Evolutionary conservation across 768 basidiomycete species (phyloP).

Genomic region (Cystofilobasidium macerans): DNA sequence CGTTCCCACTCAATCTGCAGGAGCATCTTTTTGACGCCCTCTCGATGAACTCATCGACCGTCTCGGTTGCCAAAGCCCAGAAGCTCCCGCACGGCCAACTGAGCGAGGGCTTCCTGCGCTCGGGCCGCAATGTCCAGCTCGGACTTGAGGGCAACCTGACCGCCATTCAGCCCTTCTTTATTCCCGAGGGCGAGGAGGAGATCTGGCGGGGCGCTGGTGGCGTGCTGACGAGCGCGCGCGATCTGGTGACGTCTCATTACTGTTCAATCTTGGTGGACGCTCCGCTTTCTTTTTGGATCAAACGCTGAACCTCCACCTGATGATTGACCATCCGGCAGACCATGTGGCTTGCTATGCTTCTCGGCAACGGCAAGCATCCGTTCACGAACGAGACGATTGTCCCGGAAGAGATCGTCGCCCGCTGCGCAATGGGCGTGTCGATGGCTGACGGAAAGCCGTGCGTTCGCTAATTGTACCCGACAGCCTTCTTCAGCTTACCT

Average conservation of each 20-base stretch:
- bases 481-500: not conserved
- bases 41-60: slow-evolving; percentile 8
- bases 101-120: slow-evolving; percentile 1
- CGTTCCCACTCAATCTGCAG: too few species aligned
- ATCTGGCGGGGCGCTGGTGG: slow-evolving; percentile 16
- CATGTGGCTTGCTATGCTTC: slow-evolving; percentile 10
- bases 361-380: slow-evolving; percentile 13
- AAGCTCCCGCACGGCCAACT: not conserved
- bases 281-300: not conserved
- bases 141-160: not conserved
- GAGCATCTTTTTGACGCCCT: slow-evolving; percentile 7
- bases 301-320: not conserved
- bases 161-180: slow-evolving; percentile 7
- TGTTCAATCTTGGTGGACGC: too few species aligned
- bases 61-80: slow-evolving; percentile 5
- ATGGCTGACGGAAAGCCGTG: slow-evolving; percentile 4
- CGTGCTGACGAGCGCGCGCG: slow-evolving; percentile 1
- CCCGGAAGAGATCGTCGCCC: not conserved
- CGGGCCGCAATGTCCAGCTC: not conserved
- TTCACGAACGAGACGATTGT: slow-evolving; percentile 14
- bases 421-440: not conserved
- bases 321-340: not conserved
- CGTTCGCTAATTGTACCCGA: too few species aligned
- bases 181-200: slow-evolving; percentile 8
- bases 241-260: not conserved